phyloP scores from a whole-genome alignment of 768 basidiomycete genomes.

The Amanita thiersii region DNA sequence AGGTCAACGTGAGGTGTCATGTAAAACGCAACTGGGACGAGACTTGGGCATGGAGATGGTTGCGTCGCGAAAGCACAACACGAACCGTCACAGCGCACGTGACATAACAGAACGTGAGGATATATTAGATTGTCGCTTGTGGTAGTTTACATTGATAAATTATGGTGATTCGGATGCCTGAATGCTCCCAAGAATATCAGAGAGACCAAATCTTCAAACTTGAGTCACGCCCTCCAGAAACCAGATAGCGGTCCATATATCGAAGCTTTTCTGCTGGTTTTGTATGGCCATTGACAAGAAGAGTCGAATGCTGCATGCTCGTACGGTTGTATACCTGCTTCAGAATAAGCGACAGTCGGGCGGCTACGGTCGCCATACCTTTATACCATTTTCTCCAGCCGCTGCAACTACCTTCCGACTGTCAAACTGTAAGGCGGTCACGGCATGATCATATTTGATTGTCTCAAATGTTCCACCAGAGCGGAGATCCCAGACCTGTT shows the following conservation, averaged over 20 bases:
- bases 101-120: neutral
- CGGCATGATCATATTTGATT: slow-evolving; percentile 82
- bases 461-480: slow-evolving; percentile 85
- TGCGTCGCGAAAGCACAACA: too few species aligned
- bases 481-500: slow-evolving; percentile 93
- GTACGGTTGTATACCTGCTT: slow-evolving; percentile 89
- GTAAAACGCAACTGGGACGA: too few species aligned
- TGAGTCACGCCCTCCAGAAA: slow-evolving; percentile 84
- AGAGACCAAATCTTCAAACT: slow-evolving; percentile 91
- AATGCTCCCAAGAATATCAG: slow-evolving; percentile 25
- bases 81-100: slow-evolving; percentile 1
- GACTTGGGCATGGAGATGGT: too few species aligned
- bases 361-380: slow-evolving; percentile 38
- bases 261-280: slow-evolving; percentile 81
- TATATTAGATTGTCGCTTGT: neutral
- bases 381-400: slow-evolving; percentile 87
- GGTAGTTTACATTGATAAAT: slow-evolving; percentile 9
- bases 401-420: slow-evolving; percentile 89
- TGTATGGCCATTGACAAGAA: slow-evolving; percentile 90
- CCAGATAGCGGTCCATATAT: slow-evolving; percentile 94
- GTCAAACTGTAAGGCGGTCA: slow-evolving; percentile 92
- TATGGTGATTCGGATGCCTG: neutral
- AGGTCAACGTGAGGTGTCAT: neutral
- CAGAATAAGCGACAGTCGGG: slow-evolving; percentile 3
- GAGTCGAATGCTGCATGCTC: slow-evolving; percentile 76